Conservation (phyloP, 768 basidiomycete species). For the Amylocystis lapponica region DNA sequence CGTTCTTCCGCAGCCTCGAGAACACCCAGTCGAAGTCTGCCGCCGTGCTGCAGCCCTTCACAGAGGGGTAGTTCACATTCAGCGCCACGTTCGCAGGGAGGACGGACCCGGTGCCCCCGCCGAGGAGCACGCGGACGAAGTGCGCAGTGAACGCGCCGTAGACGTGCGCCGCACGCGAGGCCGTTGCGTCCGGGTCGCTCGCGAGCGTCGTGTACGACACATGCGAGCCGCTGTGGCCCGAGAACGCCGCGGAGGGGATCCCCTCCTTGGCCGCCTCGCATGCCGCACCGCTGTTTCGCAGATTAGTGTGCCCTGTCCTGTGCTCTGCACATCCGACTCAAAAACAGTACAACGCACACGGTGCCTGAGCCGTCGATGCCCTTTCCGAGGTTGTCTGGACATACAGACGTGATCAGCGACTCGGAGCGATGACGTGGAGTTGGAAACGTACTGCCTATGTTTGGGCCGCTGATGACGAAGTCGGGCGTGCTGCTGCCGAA, state of each 20-base stretch:
- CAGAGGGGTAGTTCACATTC: constrained; percentile 45
- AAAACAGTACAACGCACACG: constrained; percentile 8
- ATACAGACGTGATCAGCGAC: not conserved
- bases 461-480: constrained; percentile 33
- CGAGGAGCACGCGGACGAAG: constrained; percentile 12
- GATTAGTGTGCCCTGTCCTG: not conserved
- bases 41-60: constrained; percentile 29
- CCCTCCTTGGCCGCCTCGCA: constrained; percentile 19
- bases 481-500: constrained; percentile 29
- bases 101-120: constrained; percentile 20
- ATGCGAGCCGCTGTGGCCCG: constrained; percentile 18
- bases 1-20: constrained; percentile 31
- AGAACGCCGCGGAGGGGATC: constrained; percentile 24
- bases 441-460: constrained; percentile 20
- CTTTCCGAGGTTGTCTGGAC: constrained; percentile 8
- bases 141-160: constrained; percentile 16
- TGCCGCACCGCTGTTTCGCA: constrained; percentile 16
- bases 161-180: constrained; percentile 8
- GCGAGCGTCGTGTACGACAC: constrained; percentile 21
- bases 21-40: constrained; percentile 37
- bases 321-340: too few species aligned
- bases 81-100: constrained; percentile 36
- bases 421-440: not conserved
- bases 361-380: constrained; percentile 13
- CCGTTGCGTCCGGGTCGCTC: constrained; percentile 8